phyloP scores from a whole-genome alignment of 2,329 filamentous ascomycete species.

The Pseudogymnoascus sp. region DNA sequence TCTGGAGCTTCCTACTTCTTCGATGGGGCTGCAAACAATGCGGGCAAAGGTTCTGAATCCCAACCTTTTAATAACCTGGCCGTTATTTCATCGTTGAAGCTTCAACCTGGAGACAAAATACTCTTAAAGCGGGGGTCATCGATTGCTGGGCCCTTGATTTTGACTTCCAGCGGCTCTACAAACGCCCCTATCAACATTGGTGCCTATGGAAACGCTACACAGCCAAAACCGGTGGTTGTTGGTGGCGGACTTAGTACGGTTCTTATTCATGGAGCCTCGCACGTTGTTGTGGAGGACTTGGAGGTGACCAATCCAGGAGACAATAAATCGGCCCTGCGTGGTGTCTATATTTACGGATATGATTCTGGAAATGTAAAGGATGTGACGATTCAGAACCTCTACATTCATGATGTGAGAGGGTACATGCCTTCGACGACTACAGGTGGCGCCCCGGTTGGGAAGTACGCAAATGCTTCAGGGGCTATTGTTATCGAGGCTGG shows the following conservation, averaged over 20 bases:
- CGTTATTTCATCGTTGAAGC: background rate
- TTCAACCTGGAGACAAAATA: background rate
- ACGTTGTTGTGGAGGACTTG: background rate
- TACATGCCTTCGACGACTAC: background rate
- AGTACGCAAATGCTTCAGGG: background rate
- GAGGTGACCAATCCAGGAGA: background rate
- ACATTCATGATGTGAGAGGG: constrained; percentile 1
- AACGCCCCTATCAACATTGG: background rate
- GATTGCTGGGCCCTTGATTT: background rate
- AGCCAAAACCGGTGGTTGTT: background rate
- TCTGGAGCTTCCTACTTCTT: background rate
- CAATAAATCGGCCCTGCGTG: background rate
- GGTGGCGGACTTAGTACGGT: background rate
- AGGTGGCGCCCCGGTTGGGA: background rate
- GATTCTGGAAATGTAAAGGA: background rate
- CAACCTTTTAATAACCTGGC: background rate
- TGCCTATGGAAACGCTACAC: background rate
- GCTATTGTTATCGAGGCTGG: background rate
- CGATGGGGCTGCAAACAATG: background rate
- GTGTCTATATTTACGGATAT: background rate
- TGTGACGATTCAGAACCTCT: background rate
- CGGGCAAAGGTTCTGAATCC: background rate
- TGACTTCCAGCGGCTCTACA: background rate
- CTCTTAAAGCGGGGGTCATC: background rate
- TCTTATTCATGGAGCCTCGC: background rate